Percentiles rank a stretch among this genome's conserved stretches.
Evolutionary conservation across 2,329 filamentous ascomycete species (phyloP).

Genomic region (Scortechinia acanthostroma): DNA sequence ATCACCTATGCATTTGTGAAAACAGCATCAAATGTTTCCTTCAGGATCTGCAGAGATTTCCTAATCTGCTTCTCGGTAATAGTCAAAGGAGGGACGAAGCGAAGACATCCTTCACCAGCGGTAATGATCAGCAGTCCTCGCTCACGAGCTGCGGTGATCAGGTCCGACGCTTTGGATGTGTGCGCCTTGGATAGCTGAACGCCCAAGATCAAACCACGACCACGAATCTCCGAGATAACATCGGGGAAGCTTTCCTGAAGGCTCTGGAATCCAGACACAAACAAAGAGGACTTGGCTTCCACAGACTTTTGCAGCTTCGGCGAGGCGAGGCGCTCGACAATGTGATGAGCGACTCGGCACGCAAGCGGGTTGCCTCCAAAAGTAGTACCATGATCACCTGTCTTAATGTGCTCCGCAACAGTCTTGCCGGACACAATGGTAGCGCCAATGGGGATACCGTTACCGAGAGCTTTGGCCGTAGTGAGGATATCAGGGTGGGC

Average conservation of each 20-base stretch:
- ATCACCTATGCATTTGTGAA: conserved; percentile 8
- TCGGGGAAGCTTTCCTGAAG: conserved; percentile 48
- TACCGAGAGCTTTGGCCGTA: conserved; percentile 90
- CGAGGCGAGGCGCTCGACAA: conserved; percentile 71
- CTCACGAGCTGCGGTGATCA: conserved; percentile 81
- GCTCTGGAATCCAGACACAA: conserved; percentile 36
- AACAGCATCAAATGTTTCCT: conserved; percentile 49
- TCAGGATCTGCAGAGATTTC: conserved; percentile 69
- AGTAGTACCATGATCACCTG: conserved; percentile 84
- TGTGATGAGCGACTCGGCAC: conserved; percentile 76
- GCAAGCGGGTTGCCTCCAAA: conserved; percentile 89
- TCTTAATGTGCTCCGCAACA: conserved; percentile 1
- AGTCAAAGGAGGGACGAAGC: conserved; percentile 82
- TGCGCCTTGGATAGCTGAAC: conserved; percentile 74
- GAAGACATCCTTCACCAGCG: conserved; percentile 81
- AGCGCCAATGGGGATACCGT: conserved; percentile 40
- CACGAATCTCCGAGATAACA: conserved; percentile 72
- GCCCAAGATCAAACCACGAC: conserved; percentile 78
- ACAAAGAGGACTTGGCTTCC: conserved; percentile 49
- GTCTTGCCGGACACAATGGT: neutral
- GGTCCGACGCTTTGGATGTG: conserved; percentile 29
- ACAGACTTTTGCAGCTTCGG: conserved; percentile 66
- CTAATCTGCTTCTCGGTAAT: conserved; percentile 77
- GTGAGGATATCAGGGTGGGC: conserved; percentile 92
- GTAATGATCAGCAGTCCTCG: conserved; percentile 85